Evolutionary conservation across 2,329 filamentous ascomycete species (phyloP).

Genomic region (Tricladium varicosporioides): DNA sequence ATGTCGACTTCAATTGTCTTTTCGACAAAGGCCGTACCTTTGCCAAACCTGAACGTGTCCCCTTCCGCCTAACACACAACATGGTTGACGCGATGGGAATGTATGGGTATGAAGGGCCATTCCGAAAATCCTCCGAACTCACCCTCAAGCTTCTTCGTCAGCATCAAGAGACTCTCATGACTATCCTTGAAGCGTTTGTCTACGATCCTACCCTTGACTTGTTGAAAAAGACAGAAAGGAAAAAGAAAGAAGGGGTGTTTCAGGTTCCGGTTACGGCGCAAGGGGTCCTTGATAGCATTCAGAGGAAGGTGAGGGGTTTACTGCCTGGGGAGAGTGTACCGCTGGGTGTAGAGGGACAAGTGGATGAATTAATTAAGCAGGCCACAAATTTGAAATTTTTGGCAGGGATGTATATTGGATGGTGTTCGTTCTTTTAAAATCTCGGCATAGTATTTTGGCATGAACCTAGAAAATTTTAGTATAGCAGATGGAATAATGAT

Average conservation of each 20-base stretch:
- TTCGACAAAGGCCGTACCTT: conserved; percentile 98
- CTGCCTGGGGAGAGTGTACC: conserved; percentile 87
- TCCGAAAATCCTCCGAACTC: conserved; percentile 85
- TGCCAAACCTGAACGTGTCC: conserved; percentile 89
- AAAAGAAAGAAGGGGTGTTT: conserved; percentile 36
- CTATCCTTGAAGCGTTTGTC: conserved; percentile 93
- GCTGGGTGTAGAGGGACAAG: conserved; percentile 91
- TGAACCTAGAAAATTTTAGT: too few relatives aligned
- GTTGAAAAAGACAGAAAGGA: conserved; percentile 66
- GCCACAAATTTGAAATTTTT: conserved; percentile 79
- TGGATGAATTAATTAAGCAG: conserved; percentile 89
- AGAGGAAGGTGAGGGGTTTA: conserved; percentile 80
- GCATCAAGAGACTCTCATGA: conserved; percentile 96
- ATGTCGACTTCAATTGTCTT: conserved; percentile 99
- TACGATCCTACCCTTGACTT: conserved; percentile 96
- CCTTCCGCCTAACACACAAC: conserved; percentile 96
- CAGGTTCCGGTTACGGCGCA: conserved; percentile 64
- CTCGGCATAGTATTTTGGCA: too few relatives aligned
- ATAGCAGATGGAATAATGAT: too few relatives aligned
- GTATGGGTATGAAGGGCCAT: conserved; percentile 90
- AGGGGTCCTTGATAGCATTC: conserved; percentile 86
- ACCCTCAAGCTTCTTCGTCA: conserved; percentile 81
- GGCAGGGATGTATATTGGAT: conserved; percentile 95
- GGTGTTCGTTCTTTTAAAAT: conserved; percentile 66
- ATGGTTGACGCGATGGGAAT: conserved; percentile 98